phyloP scores from a whole-genome alignment of 768 basidiomycete species.

The Epithele typhae region DNA sequence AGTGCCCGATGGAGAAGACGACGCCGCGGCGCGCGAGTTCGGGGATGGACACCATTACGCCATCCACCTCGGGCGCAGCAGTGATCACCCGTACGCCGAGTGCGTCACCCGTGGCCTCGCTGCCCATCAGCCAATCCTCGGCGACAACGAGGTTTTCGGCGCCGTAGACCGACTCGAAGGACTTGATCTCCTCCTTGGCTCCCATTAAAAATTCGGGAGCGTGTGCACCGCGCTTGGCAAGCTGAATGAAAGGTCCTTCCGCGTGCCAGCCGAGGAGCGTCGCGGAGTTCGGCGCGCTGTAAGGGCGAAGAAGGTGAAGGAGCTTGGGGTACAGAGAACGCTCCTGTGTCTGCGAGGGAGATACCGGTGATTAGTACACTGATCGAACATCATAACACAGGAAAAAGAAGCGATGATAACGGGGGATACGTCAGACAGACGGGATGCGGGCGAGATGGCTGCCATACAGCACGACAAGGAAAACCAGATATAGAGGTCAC shows the following conservation, averaged over 20 bases:
- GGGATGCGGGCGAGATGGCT: too few relatives aligned
- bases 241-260: constrained; percentile 85
- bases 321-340: constrained; percentile 69
- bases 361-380: neutral
- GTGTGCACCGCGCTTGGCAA: constrained; percentile 83
- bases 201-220: constrained; percentile 58
- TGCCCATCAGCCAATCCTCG: constrained; percentile 64
- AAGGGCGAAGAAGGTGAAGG: constrained; percentile 63
- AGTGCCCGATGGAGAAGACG: constrained; percentile 86
- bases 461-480: too few relatives aligned
- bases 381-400: too few relatives aligned
- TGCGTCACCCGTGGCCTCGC: constrained; percentile 26
- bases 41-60: constrained; percentile 68
- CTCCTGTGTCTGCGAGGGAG: constrained; percentile 66
- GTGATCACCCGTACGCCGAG: constrained; percentile 77
- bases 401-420: too few relatives aligned
- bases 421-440: too few relatives aligned
- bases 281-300: constrained; percentile 59
- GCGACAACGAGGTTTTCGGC: constrained; percentile 53
- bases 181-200: constrained; percentile 57
- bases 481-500: too few relatives aligned
- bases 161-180: constrained; percentile 77
- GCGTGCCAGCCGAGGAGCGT: constrained; percentile 85
- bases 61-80: constrained; percentile 80
- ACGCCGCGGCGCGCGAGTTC: constrained; percentile 62